phyloP scores from a whole-genome alignment of 768 basidiomycete genomes.

The Boletus tomentosulus region DNA sequence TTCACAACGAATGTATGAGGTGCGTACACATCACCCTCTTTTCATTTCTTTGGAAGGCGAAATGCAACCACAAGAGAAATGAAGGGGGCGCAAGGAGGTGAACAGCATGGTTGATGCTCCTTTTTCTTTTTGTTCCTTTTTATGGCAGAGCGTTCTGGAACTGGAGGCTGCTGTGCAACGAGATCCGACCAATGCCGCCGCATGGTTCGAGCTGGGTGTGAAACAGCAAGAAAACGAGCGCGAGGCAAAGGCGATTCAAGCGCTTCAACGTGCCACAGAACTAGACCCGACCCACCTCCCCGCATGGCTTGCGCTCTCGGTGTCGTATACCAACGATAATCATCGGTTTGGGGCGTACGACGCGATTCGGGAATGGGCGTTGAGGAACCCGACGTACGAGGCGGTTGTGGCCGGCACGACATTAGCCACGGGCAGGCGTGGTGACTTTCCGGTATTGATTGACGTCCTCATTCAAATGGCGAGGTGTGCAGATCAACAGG shows the following conservation, averaged over 20 bases:
- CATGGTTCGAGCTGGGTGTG: conserved; percentile 92
- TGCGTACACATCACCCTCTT: conserved; percentile 23
- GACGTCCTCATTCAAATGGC: conserved; percentile 82
- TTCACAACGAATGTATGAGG: conserved; percentile 35
- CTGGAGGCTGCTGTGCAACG: conserved; percentile 86
- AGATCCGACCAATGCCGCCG: conserved; percentile 61
- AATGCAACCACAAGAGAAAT: conserved; percentile 1
- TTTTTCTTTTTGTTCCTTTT: conserved; percentile 11
- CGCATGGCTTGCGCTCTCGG: conserved; percentile 86
- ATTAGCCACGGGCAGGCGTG: conserved; percentile 24
- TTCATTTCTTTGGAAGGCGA: conserved; percentile 10
- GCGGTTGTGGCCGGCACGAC: conserved; percentile 39
- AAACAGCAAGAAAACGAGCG: conserved; percentile 98
- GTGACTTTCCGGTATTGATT: conserved; percentile 51
- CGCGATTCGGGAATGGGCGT: conserved; percentile 83
- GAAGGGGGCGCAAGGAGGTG: not conserved
- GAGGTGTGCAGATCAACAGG: conserved; percentile 42
- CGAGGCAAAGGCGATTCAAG: conserved; percentile 84
- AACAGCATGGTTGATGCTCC: conserved; percentile 15
- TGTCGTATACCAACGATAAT: conserved; percentile 89
- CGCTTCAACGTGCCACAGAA: conserved; percentile 74
- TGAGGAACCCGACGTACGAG: conserved; percentile 51
- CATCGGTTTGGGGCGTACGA: conserved; percentile 69
- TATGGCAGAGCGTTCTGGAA: conserved; percentile 72
- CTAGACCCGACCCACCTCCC: conserved; percentile 73